Evolutionary conservation across 148 eudicot genomes (phyloP), one percentile per base, ranked within the genome.

Genomic region (Nepenthes gracilis): DNA sequence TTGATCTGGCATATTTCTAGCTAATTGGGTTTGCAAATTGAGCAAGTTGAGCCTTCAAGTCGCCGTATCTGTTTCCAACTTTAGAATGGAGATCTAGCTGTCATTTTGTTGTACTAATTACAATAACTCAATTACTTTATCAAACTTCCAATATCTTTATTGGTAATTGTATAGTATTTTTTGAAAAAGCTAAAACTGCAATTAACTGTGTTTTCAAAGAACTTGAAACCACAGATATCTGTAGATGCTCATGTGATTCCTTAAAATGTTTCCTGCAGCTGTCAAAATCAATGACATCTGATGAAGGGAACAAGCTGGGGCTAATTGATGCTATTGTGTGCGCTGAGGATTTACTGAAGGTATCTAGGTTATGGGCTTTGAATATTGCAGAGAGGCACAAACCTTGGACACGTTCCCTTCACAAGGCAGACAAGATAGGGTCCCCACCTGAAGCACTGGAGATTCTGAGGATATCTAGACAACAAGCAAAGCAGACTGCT

Each of bases 331-430:
- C 84, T 38, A 61, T 85, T 70, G 96, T 80, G 36, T 69, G 94
- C 59, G 67, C 94, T 40, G 74, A 74, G 60, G 94, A 92, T 34
- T 72, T 92, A 73, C 67, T 92, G 71, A 77, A 76, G 54, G 86
- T 78, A 63, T 60, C 97, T 57, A 76, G 86, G 63, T 64, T 68
- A 63, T 88, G 96, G 97, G 96, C 97, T 56, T 67, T 86, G 62
- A 94, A 88, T 66, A 92, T 92, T 58, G 94, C 82, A 33, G 81
- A 65, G 32, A 67, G 74, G 50, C 83, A 85, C 57, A 92, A 82
- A 71, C 97, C 96, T 66, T 80, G 96, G 88, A 63, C 73, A 33
- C 90, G 96, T 59, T 79, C 86, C 64, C 96, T 88, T 69, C 97
- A 92, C 58, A 65, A 70, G 79, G 73, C 75, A 47, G 94, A 88